phyloP scores from a whole-genome alignment of 2,329 filamentous ascomycete species.

The Eurotiales sp. region DNA sequence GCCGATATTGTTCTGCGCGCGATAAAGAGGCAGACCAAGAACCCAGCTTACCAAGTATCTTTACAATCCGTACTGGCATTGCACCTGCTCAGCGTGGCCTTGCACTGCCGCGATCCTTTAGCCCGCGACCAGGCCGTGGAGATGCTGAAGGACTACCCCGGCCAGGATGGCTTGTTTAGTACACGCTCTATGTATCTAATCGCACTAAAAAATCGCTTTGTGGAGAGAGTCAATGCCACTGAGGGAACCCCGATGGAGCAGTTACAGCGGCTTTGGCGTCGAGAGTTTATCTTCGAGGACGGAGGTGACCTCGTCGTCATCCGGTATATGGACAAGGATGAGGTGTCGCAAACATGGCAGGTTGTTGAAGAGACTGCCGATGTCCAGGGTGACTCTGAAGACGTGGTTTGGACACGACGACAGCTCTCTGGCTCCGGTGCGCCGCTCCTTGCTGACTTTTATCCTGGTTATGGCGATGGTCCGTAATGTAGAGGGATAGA shows the following conservation, averaged over 20 bases:
- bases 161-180: constrained; percentile 5
- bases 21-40: neutral
- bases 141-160: constrained; percentile 8
- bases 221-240: neutral
- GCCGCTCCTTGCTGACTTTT: neutral
- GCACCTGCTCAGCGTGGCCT: neutral
- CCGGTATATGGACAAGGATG: constrained; percentile 7
- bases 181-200: constrained; percentile 3
- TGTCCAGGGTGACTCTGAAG: neutral
- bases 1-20: constrained; percentile 5
- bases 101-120: constrained; percentile 7
- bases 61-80: neutral
- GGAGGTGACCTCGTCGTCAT: constrained; percentile 3
- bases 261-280: constrained; percentile 6
- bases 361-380: constrained; percentile 3
- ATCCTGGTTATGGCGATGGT: no score
- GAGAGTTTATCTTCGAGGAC: constrained; percentile 5
- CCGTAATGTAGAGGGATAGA: no score
- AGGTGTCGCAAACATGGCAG: neutral
- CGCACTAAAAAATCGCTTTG: constrained; percentile 1
- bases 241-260: constrained; percentile 6
- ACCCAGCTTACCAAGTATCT: neutral
- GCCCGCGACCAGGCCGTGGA: constrained; percentile 1
- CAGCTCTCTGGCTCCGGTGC: neutral
- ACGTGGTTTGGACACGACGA: neutral